Percentiles rank a stretch among this genome's conserved stretches.
phyloP scores from a whole-genome alignment of 805 yeast species.

The Naumovozyma dairenensis region DNA sequence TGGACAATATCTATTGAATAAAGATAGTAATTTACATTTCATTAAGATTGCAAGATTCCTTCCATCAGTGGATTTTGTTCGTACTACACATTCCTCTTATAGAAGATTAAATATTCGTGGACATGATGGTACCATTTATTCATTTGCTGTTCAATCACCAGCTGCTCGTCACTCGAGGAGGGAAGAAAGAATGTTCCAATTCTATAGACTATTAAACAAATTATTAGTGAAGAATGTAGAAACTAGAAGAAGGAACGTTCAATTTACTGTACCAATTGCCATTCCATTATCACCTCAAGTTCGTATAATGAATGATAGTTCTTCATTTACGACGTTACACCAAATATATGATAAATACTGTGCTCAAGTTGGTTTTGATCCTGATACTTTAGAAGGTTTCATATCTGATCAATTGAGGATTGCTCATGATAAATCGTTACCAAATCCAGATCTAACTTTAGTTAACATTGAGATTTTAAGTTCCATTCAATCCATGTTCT shows the following conservation, averaged over 20 bases:
- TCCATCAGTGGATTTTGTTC: constrained; percentile 76
- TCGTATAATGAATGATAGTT: constrained; percentile 75
- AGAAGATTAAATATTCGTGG: constrained; percentile 85
- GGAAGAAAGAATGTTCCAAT: constrained; percentile 87
- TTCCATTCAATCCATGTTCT: constrained; percentile 78
- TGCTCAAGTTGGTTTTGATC: constrained; percentile 54
- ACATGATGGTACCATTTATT: constrained; percentile 82
- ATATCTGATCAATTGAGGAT: constrained; percentile 79
- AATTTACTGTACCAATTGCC: constrained; percentile 81
- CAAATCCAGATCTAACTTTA: constrained; percentile 84
- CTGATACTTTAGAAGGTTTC: constrained; percentile 86
- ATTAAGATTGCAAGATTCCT: constrained; percentile 87
- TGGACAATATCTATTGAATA: constrained; percentile 85
- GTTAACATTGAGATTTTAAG: constrained; percentile 85
- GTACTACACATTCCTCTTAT: constrained; percentile 86
- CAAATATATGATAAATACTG: constrained; percentile 84
- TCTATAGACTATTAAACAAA: constrained; percentile 81
- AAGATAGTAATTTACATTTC: constrained; percentile 83
- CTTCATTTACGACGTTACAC: constrained; percentile 65
- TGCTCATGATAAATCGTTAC: constrained; percentile 86
- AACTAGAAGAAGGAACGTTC: constrained; percentile 74
- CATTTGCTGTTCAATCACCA: constrained; percentile 94
- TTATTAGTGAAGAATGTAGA: constrained; percentile 74
- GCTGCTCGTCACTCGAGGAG: constrained; percentile 96
- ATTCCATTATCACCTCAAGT: constrained; percentile 93